These are phyloP conservation scores for Xylariaceae sp. DNA, from an alignment of 2,329 filamentous ascomycete genomes.

Conservation along the genomic window DNA sequence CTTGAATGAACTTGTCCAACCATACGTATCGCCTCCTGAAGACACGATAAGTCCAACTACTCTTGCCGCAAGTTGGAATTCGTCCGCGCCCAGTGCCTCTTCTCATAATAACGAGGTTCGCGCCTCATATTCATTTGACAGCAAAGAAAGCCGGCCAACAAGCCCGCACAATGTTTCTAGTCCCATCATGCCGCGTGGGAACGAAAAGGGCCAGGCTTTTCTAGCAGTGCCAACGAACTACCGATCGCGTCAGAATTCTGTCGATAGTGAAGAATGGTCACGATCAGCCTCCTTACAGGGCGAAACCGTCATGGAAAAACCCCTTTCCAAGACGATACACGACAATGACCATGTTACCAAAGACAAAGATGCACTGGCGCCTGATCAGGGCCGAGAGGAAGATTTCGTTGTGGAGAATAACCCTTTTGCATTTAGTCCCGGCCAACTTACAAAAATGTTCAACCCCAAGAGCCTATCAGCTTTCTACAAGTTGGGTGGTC, in stretches of 20 bases:
- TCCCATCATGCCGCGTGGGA: constrained; percentile 43
- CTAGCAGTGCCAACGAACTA: constrained; percentile 59
- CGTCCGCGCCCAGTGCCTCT: constrained; percentile 20
- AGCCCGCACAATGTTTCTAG: constrained; percentile 69
- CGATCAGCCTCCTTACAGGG: constrained; percentile 49
- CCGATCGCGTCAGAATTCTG: constrained; percentile 61
- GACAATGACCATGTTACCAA: constrained; percentile 54
- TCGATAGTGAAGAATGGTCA: constrained; percentile 61
- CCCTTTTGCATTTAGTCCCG: constrained; percentile 78
- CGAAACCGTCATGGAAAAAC: constrained; percentile 51
- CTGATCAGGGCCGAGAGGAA: constrained; percentile 68
- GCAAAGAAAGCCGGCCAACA: constrained; percentile 58
- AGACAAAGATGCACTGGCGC: constrained; percentile 64
- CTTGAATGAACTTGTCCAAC: constrained; percentile 22
- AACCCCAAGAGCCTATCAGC: constrained; percentile 84
- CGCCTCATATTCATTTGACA: constrained; percentile 57
- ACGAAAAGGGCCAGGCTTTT: constrained; percentile 49
- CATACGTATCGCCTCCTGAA: constrained; percentile 28
- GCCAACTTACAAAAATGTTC: constrained; percentile 79
- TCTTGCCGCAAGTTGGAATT: constrained; percentile 25
- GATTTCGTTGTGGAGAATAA: constrained; percentile 75
- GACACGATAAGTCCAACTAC: constrained; percentile 32
- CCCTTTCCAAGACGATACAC: constrained; percentile 31
- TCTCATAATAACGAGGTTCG: constrained; percentile 42
- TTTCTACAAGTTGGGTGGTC: constrained; percentile 73